phyloP scores from a whole-genome alignment of 2,329 filamentous ascomycete genomes.

The Fusarium sp. region DNA sequence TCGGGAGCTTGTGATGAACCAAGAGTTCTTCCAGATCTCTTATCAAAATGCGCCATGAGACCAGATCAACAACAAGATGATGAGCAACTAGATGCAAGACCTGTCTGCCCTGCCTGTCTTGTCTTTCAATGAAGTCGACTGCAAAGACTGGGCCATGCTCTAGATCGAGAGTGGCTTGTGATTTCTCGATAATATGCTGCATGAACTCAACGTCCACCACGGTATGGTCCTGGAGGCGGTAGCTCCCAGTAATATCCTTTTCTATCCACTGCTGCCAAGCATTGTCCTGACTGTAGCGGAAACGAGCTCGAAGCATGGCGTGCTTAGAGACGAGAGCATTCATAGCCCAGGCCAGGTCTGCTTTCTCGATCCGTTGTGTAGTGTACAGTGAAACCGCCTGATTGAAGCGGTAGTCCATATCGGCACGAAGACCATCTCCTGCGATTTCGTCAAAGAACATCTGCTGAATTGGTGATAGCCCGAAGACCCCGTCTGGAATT shows the following conservation, averaged over 20 bases:
- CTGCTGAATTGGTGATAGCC: constrained; percentile 6
- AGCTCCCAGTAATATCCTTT: constrained; percentile 2
- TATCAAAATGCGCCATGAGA: constrained; percentile 6
- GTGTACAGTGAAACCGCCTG: neutral
- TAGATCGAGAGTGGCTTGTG: constrained; percentile 1
- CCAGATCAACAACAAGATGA: constrained; percentile 8
- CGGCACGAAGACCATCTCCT: constrained; percentile 5
- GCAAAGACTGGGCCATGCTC: constrained; percentile 15
- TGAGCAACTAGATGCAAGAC: constrained; percentile 6
- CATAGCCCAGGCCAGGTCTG: neutral
- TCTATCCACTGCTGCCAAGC: constrained; percentile 9
- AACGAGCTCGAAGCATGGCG: constrained; percentile 14
- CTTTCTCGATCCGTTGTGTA: constrained; percentile 1
- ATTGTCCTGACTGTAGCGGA: neutral
- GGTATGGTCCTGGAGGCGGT: neutral
- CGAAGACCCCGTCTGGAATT: constrained; percentile 1
- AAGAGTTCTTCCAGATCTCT: constrained; percentile 7
- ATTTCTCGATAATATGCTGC: constrained; percentile 4
- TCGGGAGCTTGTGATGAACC: constrained; percentile 2
- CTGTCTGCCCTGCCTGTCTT: constrained; percentile 3
- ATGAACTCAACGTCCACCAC: neutral
- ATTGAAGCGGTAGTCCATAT: constrained; percentile 7
- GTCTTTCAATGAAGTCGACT: constrained; percentile 4
- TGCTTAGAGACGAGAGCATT: constrained; percentile 2
- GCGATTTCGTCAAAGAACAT: constrained; percentile 12